These are phyloP conservation scores for Amanita pseudoporphyria DNA, from an alignment of 768 basidiomycete species.

Conservation along the genomic window DNA sequence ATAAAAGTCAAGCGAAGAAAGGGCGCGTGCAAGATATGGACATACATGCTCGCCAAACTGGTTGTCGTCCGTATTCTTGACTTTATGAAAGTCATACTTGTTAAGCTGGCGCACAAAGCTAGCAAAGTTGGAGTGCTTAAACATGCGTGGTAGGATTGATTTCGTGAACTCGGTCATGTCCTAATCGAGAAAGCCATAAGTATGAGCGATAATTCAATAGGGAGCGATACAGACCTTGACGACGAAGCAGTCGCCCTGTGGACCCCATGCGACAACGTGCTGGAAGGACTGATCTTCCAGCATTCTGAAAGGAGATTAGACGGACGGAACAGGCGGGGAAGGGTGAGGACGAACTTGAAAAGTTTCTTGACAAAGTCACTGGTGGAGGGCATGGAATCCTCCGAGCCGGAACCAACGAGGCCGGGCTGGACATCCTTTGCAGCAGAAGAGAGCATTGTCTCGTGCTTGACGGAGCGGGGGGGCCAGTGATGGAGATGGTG, in stretches of 20 bases:
- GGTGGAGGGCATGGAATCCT: conserved; percentile 79
- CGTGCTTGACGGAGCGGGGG: not conserved
- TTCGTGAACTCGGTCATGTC: conserved; percentile 98
- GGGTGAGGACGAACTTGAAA: conserved; percentile 57
- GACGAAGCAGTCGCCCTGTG: conserved; percentile 80
- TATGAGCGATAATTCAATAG: not conserved
- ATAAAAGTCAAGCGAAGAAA: not conserved
- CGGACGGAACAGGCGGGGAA: not conserved
- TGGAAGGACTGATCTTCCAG: conserved; percentile 70
- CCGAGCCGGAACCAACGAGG: conserved; percentile 18
- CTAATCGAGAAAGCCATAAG: not conserved
- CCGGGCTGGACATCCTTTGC: not conserved
- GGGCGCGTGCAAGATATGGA: conserved; percentile 7
- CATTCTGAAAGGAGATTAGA: conserved; percentile 46
- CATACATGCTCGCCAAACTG: conserved; percentile 56
- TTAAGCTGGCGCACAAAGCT: conserved; percentile 88
- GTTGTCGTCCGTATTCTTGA: conserved; percentile 81
- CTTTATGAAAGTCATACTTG: conserved; percentile 97
- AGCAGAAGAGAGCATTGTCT: not conserved
- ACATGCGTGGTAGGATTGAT: conserved; percentile 80
- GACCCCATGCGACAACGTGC: conserved; percentile 75
- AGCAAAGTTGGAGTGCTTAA: conserved; percentile 94
- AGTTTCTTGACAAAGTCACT: conserved; percentile 93
- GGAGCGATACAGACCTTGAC: conserved; percentile 48
- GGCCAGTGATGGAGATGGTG: not conserved